These are phyloP conservation scores for Krasilnikovozyma curviuscula DNA, from an alignment of 768 basidiomycete species.

Conservation along the genomic window DNA sequence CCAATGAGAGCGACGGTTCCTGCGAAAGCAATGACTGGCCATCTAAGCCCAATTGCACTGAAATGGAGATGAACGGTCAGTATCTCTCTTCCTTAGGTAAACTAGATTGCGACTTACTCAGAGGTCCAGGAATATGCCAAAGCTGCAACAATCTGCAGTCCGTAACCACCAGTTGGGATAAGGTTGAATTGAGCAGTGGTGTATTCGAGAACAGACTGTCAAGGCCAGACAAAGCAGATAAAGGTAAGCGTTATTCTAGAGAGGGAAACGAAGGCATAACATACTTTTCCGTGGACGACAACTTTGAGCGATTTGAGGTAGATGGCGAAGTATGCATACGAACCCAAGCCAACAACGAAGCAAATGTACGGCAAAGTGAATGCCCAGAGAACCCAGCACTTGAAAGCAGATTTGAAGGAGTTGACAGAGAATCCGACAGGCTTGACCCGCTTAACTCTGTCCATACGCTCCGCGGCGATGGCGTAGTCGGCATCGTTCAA, in stretches of 20 bases:
- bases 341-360: slow-evolving; percentile 12
- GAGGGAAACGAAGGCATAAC: too few species aligned
- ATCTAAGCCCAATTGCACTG: slow-evolving; percentile 11
- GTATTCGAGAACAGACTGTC: slow-evolving; percentile 1
- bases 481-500: slow-evolving; percentile 12
- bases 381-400: slow-evolving; percentile 11
- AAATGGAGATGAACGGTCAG: too few species aligned
- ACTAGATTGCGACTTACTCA: too few species aligned
- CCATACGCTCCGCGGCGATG: slow-evolving; percentile 8
- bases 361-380: slow-evolving; percentile 14
- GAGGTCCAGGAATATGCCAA: slow-evolving; percentile 14
- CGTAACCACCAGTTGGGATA: slow-evolving; percentile 17
- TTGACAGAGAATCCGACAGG: slow-evolving; percentile 12
- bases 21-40: slow-evolving; percentile 13
- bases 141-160: slow-evolving; percentile 9
- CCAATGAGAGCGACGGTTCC: slow-evolving; percentile 13
- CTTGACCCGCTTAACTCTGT: slow-evolving; percentile 3
- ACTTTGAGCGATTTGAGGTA: slow-evolving; percentile 11
- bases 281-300: slow-evolving; percentile 9
- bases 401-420: slow-evolving; percentile 13
- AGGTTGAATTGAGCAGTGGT: slow-evolving; percentile 10
- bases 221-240: too few species aligned
- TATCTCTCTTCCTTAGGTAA: too few species aligned
- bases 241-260: too few species aligned
- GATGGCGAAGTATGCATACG: slow-evolving; percentile 15